Evolutionary conservation across 805 yeast species (phyloP), one percentile per base, ranked within the genome.

Genomic region (Sungouiozyma intestinalis): DNA sequence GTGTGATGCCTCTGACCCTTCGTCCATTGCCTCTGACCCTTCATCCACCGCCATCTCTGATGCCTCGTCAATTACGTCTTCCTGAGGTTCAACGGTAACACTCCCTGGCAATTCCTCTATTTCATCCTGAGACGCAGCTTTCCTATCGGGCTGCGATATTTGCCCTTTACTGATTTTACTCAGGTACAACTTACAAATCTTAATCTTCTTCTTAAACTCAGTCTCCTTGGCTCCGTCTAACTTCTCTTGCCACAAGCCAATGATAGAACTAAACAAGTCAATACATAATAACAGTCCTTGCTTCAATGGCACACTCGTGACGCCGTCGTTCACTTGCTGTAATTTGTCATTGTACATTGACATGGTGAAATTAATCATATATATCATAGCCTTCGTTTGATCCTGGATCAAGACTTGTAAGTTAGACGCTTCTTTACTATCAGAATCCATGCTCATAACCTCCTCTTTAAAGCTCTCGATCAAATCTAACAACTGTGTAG

Each of bases 401-500:
- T 81, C 85, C 20, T 62, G 63, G 16, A 88, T 63, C 11, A 85
- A 68, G 50, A 31, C 49, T 49, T 29, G 47, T 15, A 46, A 55
- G 5, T 64, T 73, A 40, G 66, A 67, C 3, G 62, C 64, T 7
- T 41, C 39, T 8, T 41, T 44, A 32, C 34, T 40, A 14, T 39
- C 48, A 17, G 42, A 48, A 3, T 37, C 24, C 35, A 13, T 20
- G 9, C 16, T 13, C 27, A 19, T 13, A 9, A 68, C 63, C 6
- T 51, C 50, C 2, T 44, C 48, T 52, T 79, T 80, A 45, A 71
- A 63, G 2, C 51, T 45, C 55, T 92, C 98, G 32, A 92, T 76
- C 2, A 73, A 73, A 53, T 82, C 94, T 42, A 90, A 63, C 36
- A 92, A 63, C 2, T 58, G 54, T 38, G 80, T 64, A 0, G 90